phyloP scores from a whole-genome alignment of 306 rosid genomes.

The Inga leiocalycina region DNA sequence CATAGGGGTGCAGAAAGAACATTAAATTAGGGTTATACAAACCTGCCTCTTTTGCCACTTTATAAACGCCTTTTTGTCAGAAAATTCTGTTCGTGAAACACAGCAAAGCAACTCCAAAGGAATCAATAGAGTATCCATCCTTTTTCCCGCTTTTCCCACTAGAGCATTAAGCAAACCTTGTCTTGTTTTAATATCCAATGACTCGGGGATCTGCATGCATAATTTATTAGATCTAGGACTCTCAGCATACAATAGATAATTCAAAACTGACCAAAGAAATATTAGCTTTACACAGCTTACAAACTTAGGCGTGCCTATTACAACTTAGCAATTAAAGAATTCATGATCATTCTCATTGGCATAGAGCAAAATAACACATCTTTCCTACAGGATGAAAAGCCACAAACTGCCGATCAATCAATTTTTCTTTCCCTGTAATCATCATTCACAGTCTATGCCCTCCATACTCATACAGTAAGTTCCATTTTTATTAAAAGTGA shows the following conservation, averaged over 20 bases:
- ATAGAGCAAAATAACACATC: neutral
- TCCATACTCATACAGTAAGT: neutral
- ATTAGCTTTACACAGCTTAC: conserved; percentile 18
- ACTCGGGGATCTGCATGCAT: conserved; percentile 77
- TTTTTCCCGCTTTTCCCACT: conserved; percentile 87
- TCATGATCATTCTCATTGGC: neutral
- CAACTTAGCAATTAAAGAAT: conserved; percentile 15
- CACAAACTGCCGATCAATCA: neutral
- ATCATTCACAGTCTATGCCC: neutral
- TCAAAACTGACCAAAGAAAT: conserved; percentile 20
- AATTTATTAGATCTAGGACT: conserved; percentile 10
- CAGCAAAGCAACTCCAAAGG: conserved; percentile 95
- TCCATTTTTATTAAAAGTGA: neutral
- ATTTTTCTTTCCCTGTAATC: neutral
- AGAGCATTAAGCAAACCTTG: conserved; percentile 96
- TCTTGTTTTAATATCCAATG: conserved; percentile 87
- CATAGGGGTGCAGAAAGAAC: conserved; percentile 25
- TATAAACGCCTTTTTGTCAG: conserved; percentile 93
- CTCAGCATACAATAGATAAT: conserved; percentile 11
- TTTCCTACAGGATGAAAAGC: neutral
- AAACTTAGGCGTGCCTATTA: conserved; percentile 26
- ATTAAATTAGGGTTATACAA: conserved; percentile 27
- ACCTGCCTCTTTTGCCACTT: conserved; percentile 99
- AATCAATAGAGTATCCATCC: conserved; percentile 91
- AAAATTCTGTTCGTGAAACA: conserved; percentile 87